Percentiles rank a stretch among this genome's conserved stretches.
Evolutionary conservation across 345 rosid genomes (phyloP).

Genomic region (Eucalyptus tenuipes): DNA sequence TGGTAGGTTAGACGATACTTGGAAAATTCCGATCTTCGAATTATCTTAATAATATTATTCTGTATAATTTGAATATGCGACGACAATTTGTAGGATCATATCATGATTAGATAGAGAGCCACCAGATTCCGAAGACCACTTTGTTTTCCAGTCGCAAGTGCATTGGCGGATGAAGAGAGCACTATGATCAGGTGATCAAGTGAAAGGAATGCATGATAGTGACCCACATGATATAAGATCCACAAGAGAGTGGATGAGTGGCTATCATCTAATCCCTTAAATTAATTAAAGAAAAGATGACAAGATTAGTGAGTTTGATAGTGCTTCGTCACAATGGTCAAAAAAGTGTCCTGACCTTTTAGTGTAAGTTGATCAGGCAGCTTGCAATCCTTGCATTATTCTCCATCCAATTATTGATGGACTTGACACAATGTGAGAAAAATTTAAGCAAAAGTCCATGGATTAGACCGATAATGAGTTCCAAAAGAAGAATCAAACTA

Average conservation of each 20-base stretch:
- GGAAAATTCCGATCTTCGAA: neutral
- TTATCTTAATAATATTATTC: conserved; percentile 1
- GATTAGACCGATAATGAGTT: neutral
- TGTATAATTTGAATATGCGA: neutral
- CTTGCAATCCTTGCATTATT: neutral
- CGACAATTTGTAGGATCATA: conserved; percentile 3
- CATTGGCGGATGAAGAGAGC: conserved; percentile 13
- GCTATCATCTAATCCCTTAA: neutral
- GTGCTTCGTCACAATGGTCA: neutral
- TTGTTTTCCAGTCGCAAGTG: conserved; percentile 5
- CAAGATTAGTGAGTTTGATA: neutral
- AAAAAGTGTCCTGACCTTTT: neutral
- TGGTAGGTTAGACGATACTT: conserved; percentile 3
- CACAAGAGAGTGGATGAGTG: neutral
- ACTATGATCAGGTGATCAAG: neutral
- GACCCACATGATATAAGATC: neutral
- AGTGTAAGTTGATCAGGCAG: neutral
- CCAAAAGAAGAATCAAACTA: neutral
- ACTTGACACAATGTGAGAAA: neutral
- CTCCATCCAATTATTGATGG: neutral
- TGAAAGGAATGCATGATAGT: neutral
- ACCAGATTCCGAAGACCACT: conserved; percentile 15
- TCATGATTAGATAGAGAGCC: conserved; percentile 1
- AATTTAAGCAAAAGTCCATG: neutral
- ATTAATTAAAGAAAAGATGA: neutral